Conservation (phyloP, 495 filamentous ascomycete genomes). For the Trichocladium uniseriatum region DNA sequence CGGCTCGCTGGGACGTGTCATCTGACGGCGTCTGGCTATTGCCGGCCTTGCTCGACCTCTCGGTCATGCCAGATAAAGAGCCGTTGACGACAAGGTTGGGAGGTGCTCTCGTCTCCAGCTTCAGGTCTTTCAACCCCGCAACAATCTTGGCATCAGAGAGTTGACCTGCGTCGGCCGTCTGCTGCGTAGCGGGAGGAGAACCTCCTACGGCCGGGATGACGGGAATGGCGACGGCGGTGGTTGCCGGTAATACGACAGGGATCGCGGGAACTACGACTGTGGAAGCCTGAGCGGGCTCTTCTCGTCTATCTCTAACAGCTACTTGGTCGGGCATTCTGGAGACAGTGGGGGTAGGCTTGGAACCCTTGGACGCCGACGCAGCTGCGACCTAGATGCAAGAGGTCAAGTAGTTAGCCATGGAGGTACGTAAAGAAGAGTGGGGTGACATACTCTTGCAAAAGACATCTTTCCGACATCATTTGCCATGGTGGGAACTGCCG, state of each 20-base stretch:
- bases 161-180: not conserved
- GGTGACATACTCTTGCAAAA: slow-evolving; percentile 48
- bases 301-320: slow-evolving; percentile 7
- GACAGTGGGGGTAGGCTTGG: slow-evolving; percentile 24
- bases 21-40: slow-evolving; percentile 37
- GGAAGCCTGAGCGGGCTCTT: not conserved
- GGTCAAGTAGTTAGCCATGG: slow-evolving; percentile 7
- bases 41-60: slow-evolving; percentile 24
- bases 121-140: slow-evolving; percentile 31
- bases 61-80: slow-evolving; percentile 27
- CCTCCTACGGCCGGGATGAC: no score
- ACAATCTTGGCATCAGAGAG: slow-evolving; percentile 21
- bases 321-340: slow-evolving; percentile 15
- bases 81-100: slow-evolving; percentile 45
- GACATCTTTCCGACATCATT: slow-evolving; percentile 41
- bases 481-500: slow-evolving; percentile 31
- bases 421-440: not conserved
- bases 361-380: slow-evolving; percentile 43
- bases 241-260: slow-evolving; percentile 4
- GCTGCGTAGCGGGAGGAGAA: slow-evolving; percentile 8
- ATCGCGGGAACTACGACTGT: slow-evolving; percentile 8
- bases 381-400: slow-evolving; percentile 32
- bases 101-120: slow-evolving; percentile 24
- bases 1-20: slow-evolving; percentile 42
- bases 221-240: not conserved